A percentile compares a stretch with the other conserved stretches of the same genome.
Conservation (phyloP, 495 filamentous ascomycete species). For the Apodospora peruviana region DNA sequence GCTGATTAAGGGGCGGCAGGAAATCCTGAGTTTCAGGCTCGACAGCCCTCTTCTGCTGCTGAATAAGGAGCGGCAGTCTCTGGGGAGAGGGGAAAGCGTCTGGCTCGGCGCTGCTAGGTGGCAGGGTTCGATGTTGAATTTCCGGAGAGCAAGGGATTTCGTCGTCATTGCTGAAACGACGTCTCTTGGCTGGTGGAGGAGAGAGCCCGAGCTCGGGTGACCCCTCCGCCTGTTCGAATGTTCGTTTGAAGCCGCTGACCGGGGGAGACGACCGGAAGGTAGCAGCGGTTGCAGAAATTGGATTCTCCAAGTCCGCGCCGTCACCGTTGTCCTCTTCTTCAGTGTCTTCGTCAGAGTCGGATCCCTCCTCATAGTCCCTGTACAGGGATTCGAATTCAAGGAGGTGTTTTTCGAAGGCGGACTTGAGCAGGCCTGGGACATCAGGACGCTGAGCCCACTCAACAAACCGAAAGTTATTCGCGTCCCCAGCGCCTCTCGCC, state of each 20-base stretch:
- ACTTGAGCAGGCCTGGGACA: slow-evolving; percentile 27
- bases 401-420: not conserved
- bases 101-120: too few relatives aligned
- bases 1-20: too few relatives aligned
- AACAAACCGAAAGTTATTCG: too few relatives aligned
- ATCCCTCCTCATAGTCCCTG: not conserved
- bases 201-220: not conserved
- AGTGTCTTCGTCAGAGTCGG: not conserved
- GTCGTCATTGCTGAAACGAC: not conserved
- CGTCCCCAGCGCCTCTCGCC: too few relatives aligned
- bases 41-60: too few relatives aligned
- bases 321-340: not conserved
- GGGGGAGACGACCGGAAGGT: not conserved
- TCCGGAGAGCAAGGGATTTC: slow-evolving; percentile 1
- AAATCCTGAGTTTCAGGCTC: too few relatives aligned
- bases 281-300: not conserved
- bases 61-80: too few relatives aligned
- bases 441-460: slow-evolving; percentile 28
- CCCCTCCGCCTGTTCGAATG: not conserved
- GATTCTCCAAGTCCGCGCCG: not conserved
- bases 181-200: not conserved
- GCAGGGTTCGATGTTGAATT: too few relatives aligned
- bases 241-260: not conserved
- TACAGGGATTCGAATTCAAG: not conserved
- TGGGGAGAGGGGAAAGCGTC: too few relatives aligned